Evolutionary conservation across 169 alveolate genomes (phyloP).

Genomic region (Plasmodium billcollinsi): DNA sequence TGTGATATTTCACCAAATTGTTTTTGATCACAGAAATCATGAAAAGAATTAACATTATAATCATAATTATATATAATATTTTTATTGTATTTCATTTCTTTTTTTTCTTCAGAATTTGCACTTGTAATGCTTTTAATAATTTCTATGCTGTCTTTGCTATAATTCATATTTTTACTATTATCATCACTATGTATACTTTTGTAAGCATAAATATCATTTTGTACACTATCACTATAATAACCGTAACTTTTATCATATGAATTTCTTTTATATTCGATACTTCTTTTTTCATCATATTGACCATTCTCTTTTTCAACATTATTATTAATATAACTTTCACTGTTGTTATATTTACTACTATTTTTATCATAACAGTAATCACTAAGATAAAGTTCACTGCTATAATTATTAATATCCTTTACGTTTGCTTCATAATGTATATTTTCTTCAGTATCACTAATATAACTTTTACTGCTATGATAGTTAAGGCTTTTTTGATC

Average conservation of each 20-base stretch:
- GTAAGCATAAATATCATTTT: too few relatives aligned
- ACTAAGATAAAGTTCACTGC: not conserved
- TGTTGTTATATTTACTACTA: not conserved
- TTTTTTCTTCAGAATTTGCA: too few relatives aligned
- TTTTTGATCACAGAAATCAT: too few relatives aligned
- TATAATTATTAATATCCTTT: not conserved
- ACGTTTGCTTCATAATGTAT: too few relatives aligned
- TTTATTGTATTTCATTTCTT: too few relatives aligned
- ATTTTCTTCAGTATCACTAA: conserved; percentile 1
- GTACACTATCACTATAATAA: not conserved
- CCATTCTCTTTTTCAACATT: not conserved
- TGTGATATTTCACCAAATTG: too few relatives aligned
- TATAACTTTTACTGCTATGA: not conserved
- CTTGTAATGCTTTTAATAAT: too few relatives aligned
- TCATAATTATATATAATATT: too few relatives aligned
- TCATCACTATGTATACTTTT: not conserved
- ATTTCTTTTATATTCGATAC: not conserved
- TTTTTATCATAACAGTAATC: not conserved
- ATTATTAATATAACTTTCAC: not conserved
- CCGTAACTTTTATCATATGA: not conserved
- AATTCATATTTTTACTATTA: not conserved
- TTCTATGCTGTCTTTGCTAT: too few relatives aligned
- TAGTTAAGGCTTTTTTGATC: too few relatives aligned
- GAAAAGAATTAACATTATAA: too few relatives aligned
- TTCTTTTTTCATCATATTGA: not conserved